Evolutionary conservation across 768 basidiomycete genomes (phyloP), one percentile per base, ranked within the genome.

Genomic region (Leccinum fibrillosum): DNA sequence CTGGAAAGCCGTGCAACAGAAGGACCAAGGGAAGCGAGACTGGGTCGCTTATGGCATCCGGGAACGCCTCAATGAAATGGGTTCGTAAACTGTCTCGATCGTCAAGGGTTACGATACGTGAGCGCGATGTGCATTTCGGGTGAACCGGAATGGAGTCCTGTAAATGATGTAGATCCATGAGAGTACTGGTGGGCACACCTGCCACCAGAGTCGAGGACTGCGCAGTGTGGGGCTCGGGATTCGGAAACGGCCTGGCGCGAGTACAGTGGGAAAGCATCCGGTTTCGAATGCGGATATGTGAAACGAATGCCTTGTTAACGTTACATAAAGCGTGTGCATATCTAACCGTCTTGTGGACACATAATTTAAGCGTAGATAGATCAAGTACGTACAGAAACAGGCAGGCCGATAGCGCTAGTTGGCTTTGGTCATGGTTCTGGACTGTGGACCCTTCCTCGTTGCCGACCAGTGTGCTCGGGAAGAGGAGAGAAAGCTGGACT

Each of bases 1-100:
- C 86, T 10, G 86, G 85, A 66, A 88, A 88, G 44, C 86, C 86
- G 60, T 87, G 85, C 2, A 88, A 67, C 23, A 88, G 80, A 30
- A 88, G 54, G 49, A 86, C 63, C 13, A 88, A 75, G 1, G 80
- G 82, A 5, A 73, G 69, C 21, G 71, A 65, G 37, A 62, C 49
- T 45, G 59, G 56, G 26, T 59, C 55, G 42, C 62, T 59, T 54
- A 54, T 13, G 52, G 53, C 35, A 34, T 62, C 60, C 21, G 78
- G 76, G 34, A 63, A 58, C 8, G 80, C 81, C 61, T 85, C 83
- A 26, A 86, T 74, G 35, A 82, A 69, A 58, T 85, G 81, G 48
- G 81, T 63, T 51, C 45, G 64, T 56, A 72, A 54, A 39, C 56
- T 70, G 37, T 80, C 74, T 4, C 85, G 78, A 62, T 82, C 83